Evolutionary conservation across 139 green algal genomes (phyloP), one percentile per base, ranked within the genome.

Genomic region (Spirogloea muscicola): DNA sequence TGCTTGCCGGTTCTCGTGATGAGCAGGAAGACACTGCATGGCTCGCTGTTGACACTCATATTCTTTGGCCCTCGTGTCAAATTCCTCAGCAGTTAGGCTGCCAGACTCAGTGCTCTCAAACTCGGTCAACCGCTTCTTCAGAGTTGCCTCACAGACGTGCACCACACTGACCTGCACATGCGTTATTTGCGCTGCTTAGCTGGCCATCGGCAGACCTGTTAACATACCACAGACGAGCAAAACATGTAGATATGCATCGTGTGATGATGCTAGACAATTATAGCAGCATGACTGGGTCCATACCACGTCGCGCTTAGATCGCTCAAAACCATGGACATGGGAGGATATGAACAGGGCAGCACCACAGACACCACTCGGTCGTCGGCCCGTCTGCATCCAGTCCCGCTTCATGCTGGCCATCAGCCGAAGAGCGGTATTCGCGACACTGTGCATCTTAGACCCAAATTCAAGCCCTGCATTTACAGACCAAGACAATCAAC

Each of bases 381-480:
- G 80, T 4, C 94, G 80, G 3, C 94, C 94, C 10, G 93, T 97
- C 64, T 81, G 59, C 67, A 99, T 96, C 94, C 94, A 99, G 86
- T 99, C 94, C 0, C 94, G 87, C 85, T 99, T 99, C 94, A 99
- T 99, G 75, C 82, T 88, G 3, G 79, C 74, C 2, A 98, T 90
- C 69, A 98, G 87, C 29, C 89, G 85, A 72, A 96, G 81, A 1
- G 91, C 89, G 5, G 94, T 97, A 84, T 88, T 88, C 33, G 79
- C 77, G 25, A 98, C 86, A 4, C 46, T 21, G 82, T 84, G 74
- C 76, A 81, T 80, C 25, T 64, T 80, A 40, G 51, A 57, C 37
- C 76, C 76, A 34, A 87, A 70, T 16, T 80, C 69, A 10, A 88
- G 41, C 41, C 68, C 68, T 77, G 68, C 38, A 49, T 7, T n/a